Percentiles rank a stretch among this genome's conserved stretches.
These are phyloP conservation scores for Arthonia radiata DNA, from an alignment of 495 filamentous ascomycete species.

Conservation along the genomic window DNA sequence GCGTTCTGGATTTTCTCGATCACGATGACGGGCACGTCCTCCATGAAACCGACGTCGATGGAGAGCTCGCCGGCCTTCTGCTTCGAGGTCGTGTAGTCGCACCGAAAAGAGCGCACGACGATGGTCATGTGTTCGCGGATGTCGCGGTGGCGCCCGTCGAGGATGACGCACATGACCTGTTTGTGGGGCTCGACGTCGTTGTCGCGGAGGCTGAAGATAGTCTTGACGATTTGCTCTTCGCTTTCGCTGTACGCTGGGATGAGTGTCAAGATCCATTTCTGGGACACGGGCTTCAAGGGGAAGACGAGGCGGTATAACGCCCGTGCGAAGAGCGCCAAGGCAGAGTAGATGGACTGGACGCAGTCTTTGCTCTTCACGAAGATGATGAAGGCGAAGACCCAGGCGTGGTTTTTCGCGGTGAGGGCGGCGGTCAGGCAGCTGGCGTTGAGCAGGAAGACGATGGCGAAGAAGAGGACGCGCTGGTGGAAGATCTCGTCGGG, in stretches of 20 bases:
- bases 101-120: not conserved
- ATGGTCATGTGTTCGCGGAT: not conserved
- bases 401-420: not conserved
- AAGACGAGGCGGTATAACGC: not conserved
- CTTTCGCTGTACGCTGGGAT: not conserved
- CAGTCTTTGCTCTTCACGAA: not conserved
- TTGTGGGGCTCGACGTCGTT: not conserved
- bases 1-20: not conserved
- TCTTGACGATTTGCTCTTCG: conserved; percentile 1
- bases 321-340: not conserved
- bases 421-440: not conserved
- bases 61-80: not conserved
- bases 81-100: not conserved
- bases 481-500: too few species aligned
- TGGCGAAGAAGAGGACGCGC: not conserved
- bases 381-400: not conserved
- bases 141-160: not conserved
- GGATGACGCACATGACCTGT: not conserved
- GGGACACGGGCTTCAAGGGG: not conserved
- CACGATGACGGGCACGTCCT: not conserved
- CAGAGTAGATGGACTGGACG: not conserved
- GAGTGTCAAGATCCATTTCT: not conserved
- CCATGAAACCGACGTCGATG: not conserved
- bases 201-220: not conserved
- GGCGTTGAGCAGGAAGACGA: not conserved